phyloP scores from a whole-genome alignment of 1,139 yeast species.

The Candida sp. region DNA sequence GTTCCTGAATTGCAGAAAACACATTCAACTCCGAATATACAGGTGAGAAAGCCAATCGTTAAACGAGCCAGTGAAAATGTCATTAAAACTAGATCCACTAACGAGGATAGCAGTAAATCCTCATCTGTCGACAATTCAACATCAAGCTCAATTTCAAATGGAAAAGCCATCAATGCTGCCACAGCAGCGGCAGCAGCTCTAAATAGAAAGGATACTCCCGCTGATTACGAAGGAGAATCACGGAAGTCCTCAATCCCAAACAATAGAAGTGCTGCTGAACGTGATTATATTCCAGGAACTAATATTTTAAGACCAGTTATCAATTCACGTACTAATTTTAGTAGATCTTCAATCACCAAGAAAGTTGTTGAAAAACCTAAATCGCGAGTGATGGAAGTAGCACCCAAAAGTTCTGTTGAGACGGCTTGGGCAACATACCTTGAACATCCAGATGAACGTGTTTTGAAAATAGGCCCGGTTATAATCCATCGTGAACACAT shows the following conservation, averaged over 20 bases:
- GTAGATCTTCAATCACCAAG: conserved; percentile 12
- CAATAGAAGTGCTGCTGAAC: conserved; percentile 6
- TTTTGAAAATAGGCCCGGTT: conserved; percentile 61
- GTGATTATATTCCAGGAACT: conserved; percentile 55
- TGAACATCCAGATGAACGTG: conserved; percentile 63
- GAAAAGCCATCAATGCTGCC: conserved; percentile 31
- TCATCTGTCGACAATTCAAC: conserved; percentile 1
- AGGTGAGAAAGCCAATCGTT: conserved; percentile 6
- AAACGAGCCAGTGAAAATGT: conserved; percentile 8
- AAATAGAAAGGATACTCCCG: conserved; percentile 20
- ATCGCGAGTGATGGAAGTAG: conserved; percentile 38
- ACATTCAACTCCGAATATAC: conserved; percentile 14
- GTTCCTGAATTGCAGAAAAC: conserved; percentile 40
- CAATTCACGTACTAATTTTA: conserved; percentile 34
- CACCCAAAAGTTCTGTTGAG: conserved; percentile 60
- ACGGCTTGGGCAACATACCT: conserved; percentile 65
- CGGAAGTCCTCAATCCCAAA: conserved; percentile 6
- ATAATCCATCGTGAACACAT: conserved; percentile 34
- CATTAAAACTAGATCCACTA: conserved; percentile 7
- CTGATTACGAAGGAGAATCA: conserved; percentile 12
- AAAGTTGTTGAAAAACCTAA: conserved; percentile 13
- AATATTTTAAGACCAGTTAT: conserved; percentile 54
- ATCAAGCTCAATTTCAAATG: conserved; percentile 4
- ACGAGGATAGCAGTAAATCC: conserved; percentile 3
- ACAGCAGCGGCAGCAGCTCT: conserved; percentile 46